Base-by-base conservation (phyloP, 371 early-diverging fungal genomes). In the Mucor lusitanicus region DNA sequence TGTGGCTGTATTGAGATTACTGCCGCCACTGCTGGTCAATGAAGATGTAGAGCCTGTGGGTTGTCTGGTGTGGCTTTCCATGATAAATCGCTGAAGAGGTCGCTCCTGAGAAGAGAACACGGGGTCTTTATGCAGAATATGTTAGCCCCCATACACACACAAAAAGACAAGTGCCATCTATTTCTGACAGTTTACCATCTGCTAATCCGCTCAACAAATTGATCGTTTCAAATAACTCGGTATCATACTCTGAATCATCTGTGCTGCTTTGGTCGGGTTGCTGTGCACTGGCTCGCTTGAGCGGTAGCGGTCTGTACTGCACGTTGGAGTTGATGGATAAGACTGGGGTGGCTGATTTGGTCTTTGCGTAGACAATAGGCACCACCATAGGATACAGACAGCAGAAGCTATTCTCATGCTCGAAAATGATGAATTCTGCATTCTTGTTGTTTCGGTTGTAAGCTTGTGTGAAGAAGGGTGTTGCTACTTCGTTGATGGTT, bases 171-270 rank as follows among this genome's bases (percentile, higher is more conserved):
- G 6, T 30, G 30, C 6, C 30, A 6, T 3, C 3, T 30, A 6
- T 30, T 2, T 30, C 30, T 33, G 7, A 33, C 7, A 8, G 7
- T 33, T 61, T 75, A 86, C 88, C 89, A 70, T 87, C 86, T 1
- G 73, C 71, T 33, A 89, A 61, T 17, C 89, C 88, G 59, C 83
- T 78, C 48, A 89, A 59, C 13, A 89, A 68, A 65, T 89, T 87
- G 35, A 88, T 80, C 27, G 85, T 87, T 42, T 81, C 85, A 75
- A 87, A 89, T 50, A 83, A 66, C 17, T 88, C 87, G 9, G 75
- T 60, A 54, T 87, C 84, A 69, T 86, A 88, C 62, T 78, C 79
- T 21, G 81, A 76, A 37, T 78, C 76, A 56, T 85, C 86, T 15
- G 15, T 28, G n/a, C 27, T 57, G 17, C 46, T 70, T 19, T 64